phyloP scores from a whole-genome alignment of 495 filamentous ascomycete species.

The Tuber aestivum region DNA sequence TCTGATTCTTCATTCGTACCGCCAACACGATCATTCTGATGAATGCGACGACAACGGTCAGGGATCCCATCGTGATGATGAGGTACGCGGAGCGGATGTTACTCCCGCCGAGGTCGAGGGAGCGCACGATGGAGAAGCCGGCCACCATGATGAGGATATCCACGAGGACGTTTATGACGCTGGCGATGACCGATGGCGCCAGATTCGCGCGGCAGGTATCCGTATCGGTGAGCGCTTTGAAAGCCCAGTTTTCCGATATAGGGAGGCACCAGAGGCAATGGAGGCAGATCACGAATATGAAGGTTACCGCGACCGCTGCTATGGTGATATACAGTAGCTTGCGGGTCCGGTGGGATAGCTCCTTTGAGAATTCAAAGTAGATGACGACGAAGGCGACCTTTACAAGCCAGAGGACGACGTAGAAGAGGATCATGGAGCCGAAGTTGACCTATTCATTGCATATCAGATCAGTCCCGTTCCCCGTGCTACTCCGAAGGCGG shows the following conservation, averaged over 20 bases:
- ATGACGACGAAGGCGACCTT: neutral
- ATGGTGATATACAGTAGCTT: neutral
- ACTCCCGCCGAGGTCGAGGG: neutral
- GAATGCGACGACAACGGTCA: neutral
- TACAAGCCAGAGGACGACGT: neutral
- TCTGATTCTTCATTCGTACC: neutral
- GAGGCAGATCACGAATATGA: neutral
- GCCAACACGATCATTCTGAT: neutral
- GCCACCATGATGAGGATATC: neutral
- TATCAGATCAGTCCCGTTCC: neutral
- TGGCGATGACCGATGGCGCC: neutral
- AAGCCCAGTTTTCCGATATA: neutral
- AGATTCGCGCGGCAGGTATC: neutral
- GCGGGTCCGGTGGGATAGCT: neutral
- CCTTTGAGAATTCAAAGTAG: neutral
- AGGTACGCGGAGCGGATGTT: neutral
- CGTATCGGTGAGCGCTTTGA: neutral
- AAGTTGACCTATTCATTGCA: neutral
- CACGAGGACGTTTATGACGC: neutral
- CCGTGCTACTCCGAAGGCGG: neutral
- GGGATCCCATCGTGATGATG: neutral
- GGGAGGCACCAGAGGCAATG: neutral
- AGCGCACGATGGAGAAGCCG: neutral
- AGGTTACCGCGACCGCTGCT: neutral
- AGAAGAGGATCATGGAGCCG: neutral